A percentile compares a stretch with the other conserved stretches of the same genome.
These are phyloP conservation scores for Mycena filopes DNA, from an alignment of 768 basidiomycete species.

Conservation along the genomic window DNA sequence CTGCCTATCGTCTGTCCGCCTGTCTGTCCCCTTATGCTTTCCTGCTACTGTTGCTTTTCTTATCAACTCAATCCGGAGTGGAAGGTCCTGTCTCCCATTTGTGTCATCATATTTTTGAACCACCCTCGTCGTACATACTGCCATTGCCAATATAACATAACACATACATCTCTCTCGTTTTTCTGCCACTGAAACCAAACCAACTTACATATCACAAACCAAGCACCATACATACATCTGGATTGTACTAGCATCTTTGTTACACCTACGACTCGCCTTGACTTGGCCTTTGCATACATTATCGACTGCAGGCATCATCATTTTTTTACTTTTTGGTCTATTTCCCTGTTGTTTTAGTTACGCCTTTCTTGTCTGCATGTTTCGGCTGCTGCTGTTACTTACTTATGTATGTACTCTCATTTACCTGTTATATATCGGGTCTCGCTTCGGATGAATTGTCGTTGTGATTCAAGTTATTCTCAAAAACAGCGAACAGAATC, in stretches of 20 bases:
- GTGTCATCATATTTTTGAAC: slow-evolving; percentile 20
- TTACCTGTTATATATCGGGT: background rate
- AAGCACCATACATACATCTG: background rate
- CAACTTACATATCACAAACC: background rate
- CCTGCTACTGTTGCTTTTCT: slow-evolving; percentile 13
- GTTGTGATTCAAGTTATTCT: too few species aligned
- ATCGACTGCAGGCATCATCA: slow-evolving; percentile 15
- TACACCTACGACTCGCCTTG: background rate
- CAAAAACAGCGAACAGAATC: too few species aligned
- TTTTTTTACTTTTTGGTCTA: slow-evolving; percentile 3
- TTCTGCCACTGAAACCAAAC: background rate
- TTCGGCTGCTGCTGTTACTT: background rate
- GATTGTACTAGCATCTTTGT: slow-evolving; percentile 28
- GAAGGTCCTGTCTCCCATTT: background rate
- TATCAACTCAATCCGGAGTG: slow-evolving; percentile 10
- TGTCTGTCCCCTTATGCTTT: slow-evolving; percentile 16
- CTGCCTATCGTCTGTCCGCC: background rate
- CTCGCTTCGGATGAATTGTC: too few species aligned
- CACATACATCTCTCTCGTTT: too few species aligned
- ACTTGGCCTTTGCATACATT: background rate
- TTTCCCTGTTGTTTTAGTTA: slow-evolving; percentile 17
- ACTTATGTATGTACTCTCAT: slow-evolving; percentile 12
- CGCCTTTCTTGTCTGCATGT: slow-evolving; percentile 1
- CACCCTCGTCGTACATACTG: slow-evolving; percentile 5
- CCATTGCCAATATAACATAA: too few species aligned